A percentile compares a stretch with the other conserved stretches of the same genome.
phyloP scores from a whole-genome alignment of 1,139 yeast genomes.

The Candida tropicalis region DNA sequence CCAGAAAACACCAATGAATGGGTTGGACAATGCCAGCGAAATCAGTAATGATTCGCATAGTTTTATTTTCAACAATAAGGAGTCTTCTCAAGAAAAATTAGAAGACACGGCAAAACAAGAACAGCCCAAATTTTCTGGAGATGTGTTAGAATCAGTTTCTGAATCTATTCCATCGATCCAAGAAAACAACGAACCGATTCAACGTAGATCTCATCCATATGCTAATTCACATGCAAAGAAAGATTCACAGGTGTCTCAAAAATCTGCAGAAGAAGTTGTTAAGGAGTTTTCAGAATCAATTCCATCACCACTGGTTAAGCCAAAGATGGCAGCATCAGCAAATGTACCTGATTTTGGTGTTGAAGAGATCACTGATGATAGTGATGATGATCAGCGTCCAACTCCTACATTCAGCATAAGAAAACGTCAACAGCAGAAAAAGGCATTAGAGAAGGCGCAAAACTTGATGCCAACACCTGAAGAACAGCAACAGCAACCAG shows the following conservation, averaged over 20 bases:
- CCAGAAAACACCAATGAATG: conserved; percentile 14
- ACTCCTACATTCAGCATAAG: conserved; percentile 11
- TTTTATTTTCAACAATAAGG: conserved; percentile 27
- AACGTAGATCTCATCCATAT: neutral
- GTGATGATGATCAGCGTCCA: conserved; percentile 26
- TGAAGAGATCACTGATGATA: conserved; percentile 39
- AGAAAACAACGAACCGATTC: conserved; percentile 20
- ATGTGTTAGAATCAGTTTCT: conserved; percentile 29
- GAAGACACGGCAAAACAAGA: conserved; percentile 23
- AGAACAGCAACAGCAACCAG: neutral
- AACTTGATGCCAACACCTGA: neutral
- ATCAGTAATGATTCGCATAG: conserved; percentile 32
- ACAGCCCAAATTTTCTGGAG: conserved; percentile 3
- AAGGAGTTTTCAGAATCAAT: conserved; percentile 16
- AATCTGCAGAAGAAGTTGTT: conserved; percentile 13
- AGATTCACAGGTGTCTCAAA: conserved; percentile 8
- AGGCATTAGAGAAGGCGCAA: neutral
- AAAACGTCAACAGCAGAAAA: conserved; percentile 7
- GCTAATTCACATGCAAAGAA: conserved; percentile 8
- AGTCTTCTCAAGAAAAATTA: conserved; percentile 21
- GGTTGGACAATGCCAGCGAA: conserved; percentile 9
- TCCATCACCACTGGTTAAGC: conserved; percentile 11
- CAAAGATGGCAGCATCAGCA: conserved; percentile 11
- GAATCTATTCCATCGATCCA: conserved; percentile 29
- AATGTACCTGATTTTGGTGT: conserved; percentile 40